Evolutionary conservation across 2,329 filamentous ascomycete species (phyloP).

Genomic region (Claviceps lovelessii): DNA sequence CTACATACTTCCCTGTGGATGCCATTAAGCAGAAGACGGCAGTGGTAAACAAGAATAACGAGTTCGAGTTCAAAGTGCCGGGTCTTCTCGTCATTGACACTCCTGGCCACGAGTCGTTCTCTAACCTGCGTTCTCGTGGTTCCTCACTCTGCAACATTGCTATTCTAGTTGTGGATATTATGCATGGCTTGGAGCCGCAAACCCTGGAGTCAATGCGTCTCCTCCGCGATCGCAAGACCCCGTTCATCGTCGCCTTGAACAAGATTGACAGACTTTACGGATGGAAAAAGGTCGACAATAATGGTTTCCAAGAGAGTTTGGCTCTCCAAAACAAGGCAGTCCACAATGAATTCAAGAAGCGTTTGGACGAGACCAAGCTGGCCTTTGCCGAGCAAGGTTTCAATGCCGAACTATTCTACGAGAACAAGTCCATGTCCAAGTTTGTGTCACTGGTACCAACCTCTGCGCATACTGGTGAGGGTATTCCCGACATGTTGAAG

Average conservation of each 20-base stretch:
- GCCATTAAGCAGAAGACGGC: slow-evolving; percentile 83
- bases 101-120: slow-evolving; percentile 99
- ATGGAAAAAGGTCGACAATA: slow-evolving; percentile 98
- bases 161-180: slow-evolving; percentile 97
- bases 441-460: slow-evolving; percentile 94
- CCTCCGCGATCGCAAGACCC: slow-evolving; percentile 83
- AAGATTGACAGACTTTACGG: slow-evolving; percentile 99
- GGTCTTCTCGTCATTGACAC: slow-evolving; percentile 96
- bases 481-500: slow-evolving; percentile 97
- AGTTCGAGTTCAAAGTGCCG: slow-evolving; percentile 93
- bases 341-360: slow-evolving; percentile 85
- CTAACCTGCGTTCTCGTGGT: slow-evolving; percentile 88
- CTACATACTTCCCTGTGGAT: slow-evolving; percentile 95
- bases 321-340: slow-evolving; percentile 82
- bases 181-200: slow-evolving; percentile 97
- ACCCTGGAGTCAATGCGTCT: slow-evolving; percentile 95
- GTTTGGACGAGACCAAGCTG: slow-evolving; percentile 79
- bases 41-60: slow-evolving; percentile 80
- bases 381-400: slow-evolving; percentile 94
- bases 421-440: slow-evolving; percentile 94
- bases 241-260: slow-evolving; percentile 97
- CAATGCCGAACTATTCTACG: slow-evolving; percentile 91
- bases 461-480: slow-evolving; percentile 95
- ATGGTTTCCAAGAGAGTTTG: slow-evolving; percentile 89
- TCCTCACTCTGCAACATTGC: slow-evolving; percentile 99